Conservation (phyloP, 176 grass and related monocot species). For the Urochloa ruziziensis region DNA sequence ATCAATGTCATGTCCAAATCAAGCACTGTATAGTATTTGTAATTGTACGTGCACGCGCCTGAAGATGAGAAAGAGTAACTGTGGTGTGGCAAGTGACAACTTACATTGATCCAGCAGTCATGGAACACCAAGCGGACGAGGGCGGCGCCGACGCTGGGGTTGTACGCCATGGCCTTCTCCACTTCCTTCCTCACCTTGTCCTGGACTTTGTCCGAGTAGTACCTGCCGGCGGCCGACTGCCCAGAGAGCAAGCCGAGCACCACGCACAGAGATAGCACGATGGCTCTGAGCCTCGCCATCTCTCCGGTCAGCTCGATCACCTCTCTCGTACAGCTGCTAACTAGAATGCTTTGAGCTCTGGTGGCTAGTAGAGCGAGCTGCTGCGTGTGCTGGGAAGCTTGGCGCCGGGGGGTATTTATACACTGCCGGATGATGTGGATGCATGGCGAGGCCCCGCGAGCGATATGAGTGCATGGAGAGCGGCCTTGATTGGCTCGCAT, state of each 20-base stretch:
- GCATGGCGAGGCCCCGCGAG: not conserved
- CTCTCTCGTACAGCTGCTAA: not conserved
- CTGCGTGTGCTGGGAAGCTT: conserved; percentile 7
- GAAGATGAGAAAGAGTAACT: not conserved
- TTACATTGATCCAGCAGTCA: conserved; percentile 54
- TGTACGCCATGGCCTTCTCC: not conserved
- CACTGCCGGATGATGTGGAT: not conserved
- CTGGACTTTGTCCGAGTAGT: conserved; percentile 16
- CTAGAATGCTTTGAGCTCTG: not conserved
- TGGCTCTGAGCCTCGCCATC: not conserved
- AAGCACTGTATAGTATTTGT: too few species aligned
- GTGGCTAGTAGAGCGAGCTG: not conserved
- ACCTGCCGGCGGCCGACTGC: not conserved
- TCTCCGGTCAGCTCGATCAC: not conserved
- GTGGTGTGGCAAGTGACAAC: too few species aligned
- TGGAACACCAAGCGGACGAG: conserved; percentile 56
- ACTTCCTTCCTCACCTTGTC: conserved; percentile 29
- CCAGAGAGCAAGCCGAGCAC: not conserved
- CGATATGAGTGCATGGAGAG: not conserved
- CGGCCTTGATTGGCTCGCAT: not conserved
- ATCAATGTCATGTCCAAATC: not conserved
- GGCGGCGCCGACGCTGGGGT: conserved; percentile 28
- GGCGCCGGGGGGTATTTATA: not conserved
- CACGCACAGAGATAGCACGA: not conserved
- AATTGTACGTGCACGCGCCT: too few species aligned